phyloP scores from a whole-genome alignment of 768 basidiomycete species.

The Calocera cornea region DNA sequence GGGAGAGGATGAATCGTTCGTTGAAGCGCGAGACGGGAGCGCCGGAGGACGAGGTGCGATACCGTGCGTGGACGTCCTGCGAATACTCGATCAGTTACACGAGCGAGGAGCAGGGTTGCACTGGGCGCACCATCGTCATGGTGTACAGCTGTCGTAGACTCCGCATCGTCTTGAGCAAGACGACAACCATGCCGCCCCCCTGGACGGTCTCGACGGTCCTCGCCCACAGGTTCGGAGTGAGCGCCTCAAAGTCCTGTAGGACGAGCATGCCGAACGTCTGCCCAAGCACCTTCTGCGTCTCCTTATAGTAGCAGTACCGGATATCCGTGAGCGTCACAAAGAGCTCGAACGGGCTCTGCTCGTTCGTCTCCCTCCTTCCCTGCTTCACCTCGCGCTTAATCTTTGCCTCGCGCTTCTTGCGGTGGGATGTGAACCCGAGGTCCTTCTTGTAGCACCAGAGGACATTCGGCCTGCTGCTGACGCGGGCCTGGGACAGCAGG shows the following conservation, averaged over 20 bases:
- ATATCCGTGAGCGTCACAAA: conserved; percentile 99
- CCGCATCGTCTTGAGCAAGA: conserved; percentile 89
- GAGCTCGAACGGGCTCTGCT: conserved; percentile 94
- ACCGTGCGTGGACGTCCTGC: conserved; percentile 90
- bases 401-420: conserved; percentile 93
- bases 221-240: conserved; percentile 93
- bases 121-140: conserved; percentile 55
- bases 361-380: conserved; percentile 84
- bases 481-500: conserved; percentile 77
- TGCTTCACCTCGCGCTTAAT: conserved; percentile 93
- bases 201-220: conserved; percentile 97
- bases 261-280: conserved; percentile 97
- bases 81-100: neutral
- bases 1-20: conserved; percentile 94
- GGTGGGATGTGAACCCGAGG: conserved; percentile 90
- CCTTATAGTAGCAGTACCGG: conserved; percentile 95
- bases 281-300: conserved; percentile 90
- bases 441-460: conserved; percentile 99
- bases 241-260: conserved; percentile 93
- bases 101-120: conserved; percentile 32
- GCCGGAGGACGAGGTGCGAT: conserved; percentile 82
- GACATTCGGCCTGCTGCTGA: conserved; percentile 79
- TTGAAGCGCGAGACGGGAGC: conserved; percentile 90
- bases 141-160: conserved; percentile 83
- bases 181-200: conserved; percentile 78